phyloP scores from a whole-genome alignment of 2,329 filamentous ascomycete species.

The Aphanocladium album region DNA sequence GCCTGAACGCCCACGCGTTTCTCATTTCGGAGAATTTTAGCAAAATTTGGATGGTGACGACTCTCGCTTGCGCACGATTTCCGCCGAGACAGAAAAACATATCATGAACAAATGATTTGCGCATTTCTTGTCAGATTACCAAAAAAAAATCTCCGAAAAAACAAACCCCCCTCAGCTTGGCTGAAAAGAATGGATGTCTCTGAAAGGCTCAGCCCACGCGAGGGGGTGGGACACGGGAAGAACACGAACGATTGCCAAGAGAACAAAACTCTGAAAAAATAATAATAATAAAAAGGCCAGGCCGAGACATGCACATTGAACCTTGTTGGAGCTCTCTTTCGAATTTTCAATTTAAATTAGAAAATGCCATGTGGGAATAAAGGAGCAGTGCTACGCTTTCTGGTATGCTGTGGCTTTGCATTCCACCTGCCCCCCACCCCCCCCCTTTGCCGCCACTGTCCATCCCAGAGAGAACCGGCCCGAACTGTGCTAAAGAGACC shows the following conservation, averaged over 20 bases:
- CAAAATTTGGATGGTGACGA: no score
- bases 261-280: background rate
- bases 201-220: no score
- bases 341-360: background rate
- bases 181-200: background rate
- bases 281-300: background rate
- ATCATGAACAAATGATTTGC: no score
- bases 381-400: background rate
- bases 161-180: no score
- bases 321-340: background rate
- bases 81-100: no score
- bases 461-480: no score
- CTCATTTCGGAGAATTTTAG: no score
- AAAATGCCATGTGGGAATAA: background rate
- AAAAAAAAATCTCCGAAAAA: background rate
- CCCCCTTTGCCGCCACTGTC: no score
- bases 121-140: background rate
- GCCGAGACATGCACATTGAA: background rate
- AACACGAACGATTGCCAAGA: background rate
- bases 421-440: background rate
- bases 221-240: background rate
- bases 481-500: no score
- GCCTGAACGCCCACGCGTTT: no score
- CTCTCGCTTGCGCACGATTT: no score
- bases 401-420: background rate